phyloP scores from a whole-genome alignment of 2,329 filamentous ascomycete genomes.

The Malbranchea zuffiana region DNA sequence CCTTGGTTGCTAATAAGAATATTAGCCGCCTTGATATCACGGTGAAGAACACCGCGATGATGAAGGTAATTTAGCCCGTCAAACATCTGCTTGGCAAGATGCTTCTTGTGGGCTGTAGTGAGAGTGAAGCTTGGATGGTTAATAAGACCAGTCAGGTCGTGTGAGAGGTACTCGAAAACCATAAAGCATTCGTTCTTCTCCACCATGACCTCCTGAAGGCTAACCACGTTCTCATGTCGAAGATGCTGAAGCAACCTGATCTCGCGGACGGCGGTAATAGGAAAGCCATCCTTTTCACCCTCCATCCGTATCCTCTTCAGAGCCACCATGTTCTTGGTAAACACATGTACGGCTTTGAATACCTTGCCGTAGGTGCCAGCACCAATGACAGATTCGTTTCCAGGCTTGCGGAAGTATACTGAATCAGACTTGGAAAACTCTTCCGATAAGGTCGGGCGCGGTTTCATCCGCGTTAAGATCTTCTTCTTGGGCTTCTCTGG shows the following conservation, averaged over 20 bases:
- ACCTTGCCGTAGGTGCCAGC: conserved; percentile 95
- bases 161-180: conserved; percentile 97
- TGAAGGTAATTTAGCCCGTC: conserved; percentile 91
- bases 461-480: conserved; percentile 58
- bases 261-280: conserved; percentile 89
- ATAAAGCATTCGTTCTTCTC: conserved; percentile 98
- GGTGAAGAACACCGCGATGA: conserved; percentile 81
- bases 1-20: conserved; percentile 87
- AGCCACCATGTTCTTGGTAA: conserved; percentile 67
- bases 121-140: conserved; percentile 90
- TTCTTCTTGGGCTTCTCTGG: conserved; percentile 45
- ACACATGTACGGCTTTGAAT: conserved; percentile 76
- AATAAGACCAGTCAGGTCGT: conserved; percentile 86
- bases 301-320: conserved; percentile 99
- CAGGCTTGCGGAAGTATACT: conserved; percentile 87
- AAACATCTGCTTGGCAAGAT: conserved; percentile 85
- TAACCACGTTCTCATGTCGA: conserved; percentile 76
- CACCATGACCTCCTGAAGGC: conserved; percentile 95
- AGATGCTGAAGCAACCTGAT: conserved; percentile 94
- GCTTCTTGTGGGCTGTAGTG: conserved; percentile 76
- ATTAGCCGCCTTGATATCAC: conserved; percentile 97
- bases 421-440: conserved; percentile 73
- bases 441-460: conserved; percentile 56
- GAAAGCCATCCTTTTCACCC: conserved; percentile 97
- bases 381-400: conserved; percentile 93